Evolutionary conservation across 228 moss, liverwort and hornwort species (phyloP).

Genomic region (Sphagnum magellanicum): DNA sequence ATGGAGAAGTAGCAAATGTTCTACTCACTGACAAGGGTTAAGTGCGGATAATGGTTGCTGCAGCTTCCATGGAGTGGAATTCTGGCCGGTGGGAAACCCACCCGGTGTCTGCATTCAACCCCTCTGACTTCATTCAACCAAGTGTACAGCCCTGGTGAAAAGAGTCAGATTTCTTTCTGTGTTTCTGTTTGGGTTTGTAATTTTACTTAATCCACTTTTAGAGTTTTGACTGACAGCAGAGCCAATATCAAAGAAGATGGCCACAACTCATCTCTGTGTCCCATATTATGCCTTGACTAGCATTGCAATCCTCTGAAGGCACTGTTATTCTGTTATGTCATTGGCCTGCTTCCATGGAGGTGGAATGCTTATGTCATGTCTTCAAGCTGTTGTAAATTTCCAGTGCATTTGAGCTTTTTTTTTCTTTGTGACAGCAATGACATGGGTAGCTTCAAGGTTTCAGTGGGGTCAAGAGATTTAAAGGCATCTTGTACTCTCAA

Average conservation of each 20-base stretch:
- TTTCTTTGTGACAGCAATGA: conserved; percentile 30
- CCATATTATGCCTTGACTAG: conserved; percentile 15
- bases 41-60: conserved; percentile 8
- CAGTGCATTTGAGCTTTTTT: conserved; percentile 25
- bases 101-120: conserved; percentile 5
- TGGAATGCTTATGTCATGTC: too few species aligned
- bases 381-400: conserved; percentile 6
- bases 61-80: conserved; percentile 18
- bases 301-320: conserved; percentile 13
- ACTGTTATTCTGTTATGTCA: conserved; percentile 11
- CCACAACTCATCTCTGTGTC: conserved; percentile 4
- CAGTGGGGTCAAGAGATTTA: not conserved
- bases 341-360: conserved; percentile 19
- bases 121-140: conserved; percentile 24
- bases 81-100: not conserved
- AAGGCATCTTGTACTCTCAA: not conserved
- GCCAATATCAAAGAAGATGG: conserved; percentile 14
- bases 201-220: conserved; percentile 46
- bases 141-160: conserved; percentile 14
- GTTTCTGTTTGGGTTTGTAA: conserved; percentile 35
- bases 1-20: too few species aligned
- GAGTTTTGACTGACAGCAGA: conserved; percentile 17
- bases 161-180: conserved; percentile 36
- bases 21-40: conserved; percentile 1
- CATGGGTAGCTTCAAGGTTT: conserved; percentile 7